Evolutionary conservation across 1,284 basidiomycete genomes (phyloP).

Genomic region (Fomitopsis schrenkii): DNA sequence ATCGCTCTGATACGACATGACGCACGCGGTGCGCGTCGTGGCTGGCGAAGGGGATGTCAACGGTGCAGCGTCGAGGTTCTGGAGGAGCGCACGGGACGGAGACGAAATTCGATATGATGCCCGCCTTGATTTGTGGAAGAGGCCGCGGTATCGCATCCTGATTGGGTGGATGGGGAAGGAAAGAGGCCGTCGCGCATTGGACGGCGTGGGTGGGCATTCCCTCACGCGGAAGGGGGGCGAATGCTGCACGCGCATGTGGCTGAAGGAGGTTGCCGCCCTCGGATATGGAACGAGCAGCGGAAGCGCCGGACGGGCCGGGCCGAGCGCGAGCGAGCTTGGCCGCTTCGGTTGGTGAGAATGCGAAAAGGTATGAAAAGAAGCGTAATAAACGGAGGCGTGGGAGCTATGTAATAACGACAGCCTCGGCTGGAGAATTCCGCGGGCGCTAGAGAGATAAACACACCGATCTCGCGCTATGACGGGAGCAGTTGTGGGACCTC

Average conservation of each 20-base stretch:
- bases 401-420: background rate
- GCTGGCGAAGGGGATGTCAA: background rate
- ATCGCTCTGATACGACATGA: background rate
- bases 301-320: background rate
- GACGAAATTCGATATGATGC: background rate
- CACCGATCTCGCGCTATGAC: background rate
- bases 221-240: background rate
- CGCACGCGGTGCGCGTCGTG: background rate
- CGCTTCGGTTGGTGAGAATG: background rate
- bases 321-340: background rate
- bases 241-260: background rate
- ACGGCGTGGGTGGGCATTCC: conserved; percentile 1
- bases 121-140: background rate
- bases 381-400: background rate
- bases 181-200: background rate
- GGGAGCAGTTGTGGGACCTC: background rate
- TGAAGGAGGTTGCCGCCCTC: background rate
- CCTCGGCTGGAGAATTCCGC: background rate
- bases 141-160: background rate
- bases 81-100: background rate
- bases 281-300: background rate
- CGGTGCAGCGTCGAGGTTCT: background rate
- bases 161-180: background rate
- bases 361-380: background rate
- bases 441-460: background rate